These are phyloP conservation scores for Colletotrichum camelliae DNA, from an alignment of 2,329 filamentous ascomycete genomes.

Conservation along the genomic window DNA sequence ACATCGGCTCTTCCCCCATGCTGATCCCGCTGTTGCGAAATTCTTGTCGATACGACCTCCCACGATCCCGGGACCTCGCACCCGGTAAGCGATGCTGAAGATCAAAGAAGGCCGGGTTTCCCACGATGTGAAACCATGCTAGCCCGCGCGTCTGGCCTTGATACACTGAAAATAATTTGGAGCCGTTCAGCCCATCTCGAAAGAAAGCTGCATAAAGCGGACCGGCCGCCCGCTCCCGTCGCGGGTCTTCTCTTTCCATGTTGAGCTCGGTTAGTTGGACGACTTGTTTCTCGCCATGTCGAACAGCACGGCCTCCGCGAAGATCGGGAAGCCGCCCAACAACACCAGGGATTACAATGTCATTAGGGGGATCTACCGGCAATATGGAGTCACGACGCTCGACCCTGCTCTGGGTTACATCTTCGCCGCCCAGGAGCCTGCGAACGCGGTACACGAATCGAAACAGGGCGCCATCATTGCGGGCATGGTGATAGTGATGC, in stretches of 20 bases:
- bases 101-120: background rate
- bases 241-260: background rate
- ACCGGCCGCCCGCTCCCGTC: background rate
- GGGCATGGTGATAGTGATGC: conserved; percentile 12
- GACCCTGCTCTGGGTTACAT: conserved; percentile 9
- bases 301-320: conserved; percentile 4
- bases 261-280: background rate
- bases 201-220: conserved; percentile 1
- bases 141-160: background rate
- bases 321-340: conserved; percentile 12
- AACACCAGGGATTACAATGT: conserved; percentile 16
- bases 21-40: background rate
- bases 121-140: background rate
- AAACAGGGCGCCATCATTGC: conserved; percentile 19
- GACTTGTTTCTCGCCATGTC: conserved; percentile 10
- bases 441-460: conserved; percentile 8
- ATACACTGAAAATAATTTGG: background rate
- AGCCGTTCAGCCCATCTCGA: background rate
- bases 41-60: background rate
- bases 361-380: conserved; percentile 14
- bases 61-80: background rate
- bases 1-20: background rate
- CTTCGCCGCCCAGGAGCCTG: conserved; percentile 4
- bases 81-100: background rate
- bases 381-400: conserved; percentile 12